These are phyloP conservation scores for Miscanthus lutarioriparius DNA, from an alignment of 176 grass and related monocot genomes.

Conservation along the genomic window DNA sequence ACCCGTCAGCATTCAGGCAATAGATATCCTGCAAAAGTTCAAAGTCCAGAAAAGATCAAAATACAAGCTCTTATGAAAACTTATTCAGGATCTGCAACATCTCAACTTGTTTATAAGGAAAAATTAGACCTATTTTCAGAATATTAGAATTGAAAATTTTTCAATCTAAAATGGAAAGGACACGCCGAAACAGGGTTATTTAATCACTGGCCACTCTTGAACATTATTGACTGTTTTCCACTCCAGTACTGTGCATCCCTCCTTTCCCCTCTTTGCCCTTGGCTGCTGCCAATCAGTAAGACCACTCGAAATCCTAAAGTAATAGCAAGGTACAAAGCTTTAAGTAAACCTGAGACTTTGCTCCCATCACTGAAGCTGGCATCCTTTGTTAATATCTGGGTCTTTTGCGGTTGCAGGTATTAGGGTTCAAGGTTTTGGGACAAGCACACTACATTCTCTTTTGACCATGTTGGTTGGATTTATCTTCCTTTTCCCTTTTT, in stretches of 20 bases:
- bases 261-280: background rate
- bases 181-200: background rate
- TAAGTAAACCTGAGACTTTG: background rate
- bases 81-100: background rate
- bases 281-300: background rate
- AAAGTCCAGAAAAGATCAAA: constrained; percentile 28
- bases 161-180: background rate
- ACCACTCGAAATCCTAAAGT: background rate
- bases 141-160: background rate
- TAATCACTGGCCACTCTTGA: background rate
- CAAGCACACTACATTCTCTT: background rate
- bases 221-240: background rate
- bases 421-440: background rate
- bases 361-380: background rate
- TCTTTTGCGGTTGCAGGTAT: background rate
- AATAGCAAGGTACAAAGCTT: background rate
- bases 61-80: constrained; percentile 2
- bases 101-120: background rate
- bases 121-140: constrained; percentile 7
- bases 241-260: background rate
- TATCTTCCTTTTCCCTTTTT: background rate
- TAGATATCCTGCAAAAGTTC: constrained; percentile 77
- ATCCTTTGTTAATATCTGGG: background rate
- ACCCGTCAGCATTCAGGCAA: constrained; percentile 92
- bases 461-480: background rate